These are phyloP conservation scores for Pseudogymnoascus sp. DNA, from an alignment of 2,329 filamentous ascomycete genomes.

Conservation along the genomic window DNA sequence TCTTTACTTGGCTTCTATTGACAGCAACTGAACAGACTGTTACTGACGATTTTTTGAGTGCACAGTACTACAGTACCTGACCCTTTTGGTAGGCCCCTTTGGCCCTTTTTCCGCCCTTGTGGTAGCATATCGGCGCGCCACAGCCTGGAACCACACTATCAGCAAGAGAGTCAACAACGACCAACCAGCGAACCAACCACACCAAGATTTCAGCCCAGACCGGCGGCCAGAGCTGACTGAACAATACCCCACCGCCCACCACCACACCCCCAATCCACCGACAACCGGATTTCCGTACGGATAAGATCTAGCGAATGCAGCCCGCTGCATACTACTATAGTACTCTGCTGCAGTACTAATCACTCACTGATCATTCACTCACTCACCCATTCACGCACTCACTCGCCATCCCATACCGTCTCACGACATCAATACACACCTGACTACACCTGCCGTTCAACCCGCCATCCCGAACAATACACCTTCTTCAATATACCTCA, in stretches of 20 bases:
- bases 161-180: not conserved
- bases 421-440: conserved; percentile 3
- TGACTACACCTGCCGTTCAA: not conserved
- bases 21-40: not conserved
- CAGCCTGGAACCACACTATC: not conserved
- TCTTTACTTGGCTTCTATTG: not conserved
- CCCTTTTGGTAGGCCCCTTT: not conserved
- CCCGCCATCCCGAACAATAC: not conserved
- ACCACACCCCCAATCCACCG: not conserved
- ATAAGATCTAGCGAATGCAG: conserved; percentile 5
- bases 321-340: not conserved
- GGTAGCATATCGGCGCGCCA: not conserved
- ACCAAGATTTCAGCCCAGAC: not conserved
- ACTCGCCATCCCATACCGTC: not conserved
- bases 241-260: not conserved
- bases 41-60: not conserved
- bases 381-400: not conserved
- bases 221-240: not conserved
- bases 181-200: not conserved
- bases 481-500: not conserved
- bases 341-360: not conserved
- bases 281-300: conserved; percentile 5
- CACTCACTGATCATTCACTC: not conserved
- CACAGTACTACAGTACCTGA: not conserved
- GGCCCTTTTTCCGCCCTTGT: not conserved